Evolutionary conservation across 352 stramenopile species (phyloP), one percentile per base, ranked within the genome.

Genomic region (Paralagenidium karlingii): DNA sequence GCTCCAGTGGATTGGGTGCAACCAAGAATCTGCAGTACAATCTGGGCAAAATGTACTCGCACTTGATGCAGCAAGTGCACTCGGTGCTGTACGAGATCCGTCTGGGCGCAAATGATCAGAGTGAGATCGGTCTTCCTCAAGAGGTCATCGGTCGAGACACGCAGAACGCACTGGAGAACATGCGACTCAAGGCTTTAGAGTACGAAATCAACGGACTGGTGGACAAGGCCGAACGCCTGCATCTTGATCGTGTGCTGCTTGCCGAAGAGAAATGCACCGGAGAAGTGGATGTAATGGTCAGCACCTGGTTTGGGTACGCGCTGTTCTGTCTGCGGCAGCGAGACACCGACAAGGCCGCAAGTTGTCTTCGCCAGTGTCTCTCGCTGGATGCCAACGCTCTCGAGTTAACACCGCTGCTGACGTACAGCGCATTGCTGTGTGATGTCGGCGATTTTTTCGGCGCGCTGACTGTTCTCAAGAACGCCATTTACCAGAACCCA

Each of bases 61-160:
- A 66, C 26, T 41, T 90, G 13, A 86, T 86, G 76, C 58, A 77
- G 22, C 68, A 90, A 63, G 74, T 84, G n/a, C 66, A 83, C 30
- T 26, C 44, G 2, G 63, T 83, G 39, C 46, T 88, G 9, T 62
- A 77, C 37, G 67, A 82, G 32, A 53, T n/a, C n/a, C n/a, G n/a
- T n/a, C n/a, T n/a, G n/a, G n/a, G n/a, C n/a, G n/a, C n/a, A n/a
- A n/a, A n/a, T n/a, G n/a, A 40, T 11, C 11, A 11, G 15, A 40
- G 15, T 19, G 34, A 24, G 11, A 13, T 15, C 15, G 22, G 13
- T 11, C 11, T 15, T 15, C 22, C 11, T 11, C 15, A 11, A 33
- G 34, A 40, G 15, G 15, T 11, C 34, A 33, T 11, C 15, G 10
- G 11, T 40, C 34, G 13, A 33, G 34, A 19, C 34, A 13, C 15